These are phyloP conservation scores for Sisymbrium altissimum DNA, from an alignment of 345 rosid genomes.

Conservation along the genomic window DNA sequence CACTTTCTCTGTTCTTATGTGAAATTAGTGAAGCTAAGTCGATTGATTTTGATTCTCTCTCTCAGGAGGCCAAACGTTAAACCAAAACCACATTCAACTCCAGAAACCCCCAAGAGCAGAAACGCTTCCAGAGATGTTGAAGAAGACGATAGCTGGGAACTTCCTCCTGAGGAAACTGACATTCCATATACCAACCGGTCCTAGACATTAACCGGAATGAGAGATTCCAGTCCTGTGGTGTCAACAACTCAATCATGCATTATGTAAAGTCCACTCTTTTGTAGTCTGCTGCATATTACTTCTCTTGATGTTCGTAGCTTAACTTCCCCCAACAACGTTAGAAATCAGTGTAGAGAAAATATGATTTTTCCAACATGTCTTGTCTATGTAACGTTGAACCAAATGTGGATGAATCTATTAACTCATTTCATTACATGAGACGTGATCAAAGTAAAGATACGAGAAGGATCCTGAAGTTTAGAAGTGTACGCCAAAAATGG, in stretches of 20 bases:
- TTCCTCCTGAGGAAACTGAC: conserved; percentile 24
- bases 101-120: not conserved
- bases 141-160: conserved; percentile 28
- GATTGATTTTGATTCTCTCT: not conserved
- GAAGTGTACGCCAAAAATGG: not conserved
- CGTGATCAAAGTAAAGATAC: not conserved
- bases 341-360: not conserved
- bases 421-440: not conserved
- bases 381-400: not conserved
- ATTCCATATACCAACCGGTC: conserved; percentile 25
- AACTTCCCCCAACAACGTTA: not conserved
- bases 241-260: not conserved
- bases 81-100: conserved; percentile 13
- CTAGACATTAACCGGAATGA: conserved; percentile 3
- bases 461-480: not conserved
- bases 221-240: not conserved
- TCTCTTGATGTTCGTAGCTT: not conserved
- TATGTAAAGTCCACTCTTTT: not conserved
- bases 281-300: not conserved
- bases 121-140: not conserved
- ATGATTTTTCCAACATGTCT: not conserved
- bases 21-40: not conserved
- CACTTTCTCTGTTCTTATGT: not conserved
- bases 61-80: conserved; percentile 24
- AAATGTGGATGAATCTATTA: not conserved